phyloP scores from a whole-genome alignment of 208 protist species.

The Entamoeba dispar region DNA sequence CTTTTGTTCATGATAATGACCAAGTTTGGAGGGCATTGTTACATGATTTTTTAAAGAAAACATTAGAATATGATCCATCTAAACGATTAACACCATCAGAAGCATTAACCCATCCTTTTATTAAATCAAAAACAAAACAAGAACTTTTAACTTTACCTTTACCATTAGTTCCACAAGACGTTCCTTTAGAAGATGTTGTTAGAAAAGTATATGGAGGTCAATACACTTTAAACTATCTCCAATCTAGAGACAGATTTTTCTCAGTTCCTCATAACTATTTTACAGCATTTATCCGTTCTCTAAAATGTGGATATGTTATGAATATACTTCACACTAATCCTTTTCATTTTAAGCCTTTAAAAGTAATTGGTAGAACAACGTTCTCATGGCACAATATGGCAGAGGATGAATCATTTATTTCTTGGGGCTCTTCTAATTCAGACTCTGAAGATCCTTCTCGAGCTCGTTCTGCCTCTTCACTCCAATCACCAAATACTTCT shows the following conservation, averaged over 20 bases:
- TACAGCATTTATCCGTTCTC: not conserved
- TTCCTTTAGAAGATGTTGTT: not conserved
- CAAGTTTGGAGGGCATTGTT: constrained; percentile 6
- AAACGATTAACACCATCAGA: constrained; percentile 29
- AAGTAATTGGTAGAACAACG: not conserved
- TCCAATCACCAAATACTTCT: not conserved
- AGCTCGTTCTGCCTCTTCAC: not conserved
- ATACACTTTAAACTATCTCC: not conserved
- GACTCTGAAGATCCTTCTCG: not conserved
- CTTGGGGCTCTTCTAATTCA: not conserved
- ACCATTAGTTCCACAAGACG: not conserved
- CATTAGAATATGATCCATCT: constrained; percentile 30
- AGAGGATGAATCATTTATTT: not conserved
- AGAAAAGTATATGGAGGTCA: not conserved
- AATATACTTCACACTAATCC: not conserved
- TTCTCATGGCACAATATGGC: not conserved
- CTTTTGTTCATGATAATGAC: not conserved
- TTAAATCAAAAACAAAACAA: constrained; percentile 13
- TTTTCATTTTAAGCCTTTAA: not conserved
- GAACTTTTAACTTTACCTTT: not conserved
- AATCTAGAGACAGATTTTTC: not conserved
- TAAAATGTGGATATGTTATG: not conserved
- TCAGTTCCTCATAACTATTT: not conserved
- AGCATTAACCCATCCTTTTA: constrained; percentile 36
- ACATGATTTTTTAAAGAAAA: constrained; percentile 30